Base-by-base conservation (phyloP, 805 yeast species). In the Saccharomycopsis babjevae region DNA sequence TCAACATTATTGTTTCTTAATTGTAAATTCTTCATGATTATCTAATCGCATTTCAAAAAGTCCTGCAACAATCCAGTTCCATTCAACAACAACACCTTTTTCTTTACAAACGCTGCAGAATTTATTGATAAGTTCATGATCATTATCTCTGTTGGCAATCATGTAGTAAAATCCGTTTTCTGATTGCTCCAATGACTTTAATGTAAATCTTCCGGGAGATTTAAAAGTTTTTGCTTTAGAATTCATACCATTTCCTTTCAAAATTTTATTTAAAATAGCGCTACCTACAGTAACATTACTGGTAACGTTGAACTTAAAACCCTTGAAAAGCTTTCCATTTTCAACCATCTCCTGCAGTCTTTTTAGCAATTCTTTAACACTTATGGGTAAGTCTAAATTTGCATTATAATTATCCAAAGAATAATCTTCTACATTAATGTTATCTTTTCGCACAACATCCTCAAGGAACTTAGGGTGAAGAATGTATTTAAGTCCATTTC, bases 11-110 rank as follows among this genome's bases (percentile, higher is more conserved):
- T 34, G 25, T 32, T 52, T 32, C 25, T 18, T 18, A 20, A 56
- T 56, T 16, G 43, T 43, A 60, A 50, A 60, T 30, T 57, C 54
- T 16, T 60, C 60, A 42, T 60, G 59, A 32, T 57, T 57, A 11
- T 59, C 57, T 18, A 57, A 25, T 13, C 69, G 66, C 76, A 78
- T 75, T 57, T 74, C 75, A 70, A 84, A 83, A 0, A 84, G 80
- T 56, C 83, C 76, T 61, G 76, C 71, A 15, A 84, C 82, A 57
- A 85, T 79, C 86, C 86, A 83, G 58, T 83, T 81, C 88, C 88
- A 84, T 62, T 82, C 86, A 18, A 83, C 77, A 11, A 62, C 67
- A 18, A 57, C 54, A 3, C 40, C 66, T 50, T 58, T 63, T 62
- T 52, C 67, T 65, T 60, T 63, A 30, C 62, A 63, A 22, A 70